Percentiles rank a stretch among this genome's conserved stretches.
Evolutionary conservation across 441 rosid genomes (phyloP).

Genomic region (Gossypium schwendimanii): DNA sequence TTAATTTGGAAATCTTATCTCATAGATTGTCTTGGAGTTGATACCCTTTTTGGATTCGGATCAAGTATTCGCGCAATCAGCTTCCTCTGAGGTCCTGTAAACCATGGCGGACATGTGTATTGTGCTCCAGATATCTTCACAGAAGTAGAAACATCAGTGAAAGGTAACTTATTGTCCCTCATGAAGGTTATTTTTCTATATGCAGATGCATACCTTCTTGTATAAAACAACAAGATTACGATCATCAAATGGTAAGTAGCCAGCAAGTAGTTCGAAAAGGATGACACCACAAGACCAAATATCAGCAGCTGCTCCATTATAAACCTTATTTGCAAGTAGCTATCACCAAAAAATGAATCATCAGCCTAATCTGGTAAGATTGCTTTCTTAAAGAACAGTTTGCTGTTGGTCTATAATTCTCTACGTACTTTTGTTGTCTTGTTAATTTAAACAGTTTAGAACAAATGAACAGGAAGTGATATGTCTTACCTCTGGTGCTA

Average conservation of each 20-base stretch:
- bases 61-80: constrained; percentile 70
- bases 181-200: background rate
- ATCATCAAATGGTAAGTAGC: constrained; percentile 68
- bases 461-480: background rate
- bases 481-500: constrained; percentile 76
- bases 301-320: constrained; percentile 85
- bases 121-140: constrained; percentile 62
- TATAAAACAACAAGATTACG: constrained; percentile 55
- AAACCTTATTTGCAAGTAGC: constrained; percentile 69
- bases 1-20: background rate
- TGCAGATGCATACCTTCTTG: constrained; percentile 44
- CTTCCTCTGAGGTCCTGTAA: constrained; percentile 52
- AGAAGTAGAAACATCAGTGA: background rate
- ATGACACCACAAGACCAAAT: constrained; percentile 87
- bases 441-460: background rate
- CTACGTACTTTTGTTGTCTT: background rate
- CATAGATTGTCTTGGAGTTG: background rate
- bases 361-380: constrained; percentile 7
- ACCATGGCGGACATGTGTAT: constrained; percentile 55
- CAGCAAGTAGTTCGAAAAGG: constrained; percentile 73
- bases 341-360: constrained; percentile 25
- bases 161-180: background rate
- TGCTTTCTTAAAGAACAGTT: background rate
- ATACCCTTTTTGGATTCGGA: constrained; percentile 62
- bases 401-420: background rate